phyloP scores from a whole-genome alignment of 495 filamentous ascomycete genomes.

The Xylaria curta region DNA sequence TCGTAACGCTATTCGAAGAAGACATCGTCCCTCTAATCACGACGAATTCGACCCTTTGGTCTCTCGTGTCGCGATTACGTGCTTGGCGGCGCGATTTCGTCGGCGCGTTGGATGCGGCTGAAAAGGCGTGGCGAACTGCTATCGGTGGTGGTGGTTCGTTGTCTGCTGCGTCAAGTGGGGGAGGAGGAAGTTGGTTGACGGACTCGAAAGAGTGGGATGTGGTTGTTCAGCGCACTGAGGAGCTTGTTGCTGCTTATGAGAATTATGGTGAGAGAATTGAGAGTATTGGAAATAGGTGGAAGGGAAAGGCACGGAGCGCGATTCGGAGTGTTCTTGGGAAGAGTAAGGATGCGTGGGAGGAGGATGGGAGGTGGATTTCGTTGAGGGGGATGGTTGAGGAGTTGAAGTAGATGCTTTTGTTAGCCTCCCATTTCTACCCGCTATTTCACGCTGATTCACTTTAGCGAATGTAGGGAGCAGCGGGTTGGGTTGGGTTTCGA shows the following conservation, averaged over 20 bases:
- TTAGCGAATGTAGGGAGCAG: too few species aligned
- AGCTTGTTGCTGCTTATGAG: constrained; percentile 70
- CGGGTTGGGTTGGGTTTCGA: not conserved
- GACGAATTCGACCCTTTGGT: constrained; percentile 74
- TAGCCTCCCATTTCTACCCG: too few species aligned
- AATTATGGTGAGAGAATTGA: constrained; percentile 61
- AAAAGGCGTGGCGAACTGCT: constrained; percentile 85
- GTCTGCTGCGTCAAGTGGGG: constrained; percentile 22
- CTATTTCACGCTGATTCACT: too few species aligned
- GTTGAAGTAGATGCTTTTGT: constrained; percentile 54
- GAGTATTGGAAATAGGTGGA: constrained; percentile 71
- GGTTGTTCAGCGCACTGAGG: constrained; percentile 68
- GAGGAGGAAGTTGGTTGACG: constrained; percentile 52
- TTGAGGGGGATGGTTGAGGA: constrained; percentile 67
- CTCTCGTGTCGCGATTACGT: constrained; percentile 70
- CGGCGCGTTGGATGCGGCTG: constrained; percentile 78
- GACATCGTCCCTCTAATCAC: constrained; percentile 84
- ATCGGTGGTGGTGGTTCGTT: constrained; percentile 48
- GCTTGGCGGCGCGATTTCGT: constrained; percentile 70
- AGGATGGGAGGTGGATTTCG: constrained; percentile 68
- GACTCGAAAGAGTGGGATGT: constrained; percentile 60
- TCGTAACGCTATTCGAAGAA: constrained; percentile 75
- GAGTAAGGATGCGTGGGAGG: constrained; percentile 85
- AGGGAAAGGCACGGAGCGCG: constrained; percentile 84
- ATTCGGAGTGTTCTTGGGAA: constrained; percentile 80